Evolutionary conservation across 768 basidiomycete genomes (phyloP).

Genomic region (Dendrothele bispora): DNA sequence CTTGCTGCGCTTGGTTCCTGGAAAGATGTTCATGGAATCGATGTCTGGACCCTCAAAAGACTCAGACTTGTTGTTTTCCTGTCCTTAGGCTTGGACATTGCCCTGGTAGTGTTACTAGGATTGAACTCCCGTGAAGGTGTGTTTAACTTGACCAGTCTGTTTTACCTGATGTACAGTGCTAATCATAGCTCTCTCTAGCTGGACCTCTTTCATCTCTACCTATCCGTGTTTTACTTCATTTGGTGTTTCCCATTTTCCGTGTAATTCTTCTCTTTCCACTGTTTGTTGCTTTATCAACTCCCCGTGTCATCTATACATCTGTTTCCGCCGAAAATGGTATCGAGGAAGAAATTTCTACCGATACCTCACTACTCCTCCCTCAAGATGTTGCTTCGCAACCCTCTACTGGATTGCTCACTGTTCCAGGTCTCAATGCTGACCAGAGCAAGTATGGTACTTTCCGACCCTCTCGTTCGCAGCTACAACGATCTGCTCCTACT

Average conservation of each 20-base stretch:
- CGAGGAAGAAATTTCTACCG: constrained; percentile 40
- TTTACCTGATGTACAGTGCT: constrained; percentile 8
- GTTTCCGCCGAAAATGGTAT: constrained; percentile 40
- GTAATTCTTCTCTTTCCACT: constrained; percentile 61
- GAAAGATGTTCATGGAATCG: constrained; percentile 72
- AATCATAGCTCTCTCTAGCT: constrained; percentile 14
- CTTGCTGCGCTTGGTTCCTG: constrained; percentile 75
- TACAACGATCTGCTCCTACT: constrained; percentile 52
- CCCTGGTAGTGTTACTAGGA: constrained; percentile 56
- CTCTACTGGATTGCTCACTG: constrained; percentile 53
- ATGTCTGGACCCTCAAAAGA: constrained; percentile 64
- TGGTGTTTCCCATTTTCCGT: constrained; percentile 63
- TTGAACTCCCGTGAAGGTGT: constrained; percentile 35
- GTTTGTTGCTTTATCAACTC: constrained; percentile 59
- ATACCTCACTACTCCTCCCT: constrained; percentile 56
- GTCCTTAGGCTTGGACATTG: constrained; percentile 60
- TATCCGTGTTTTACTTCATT: constrained; percentile 35
- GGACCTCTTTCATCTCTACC: constrained; percentile 14
- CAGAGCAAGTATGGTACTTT: constrained; percentile 78
- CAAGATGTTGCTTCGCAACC: constrained; percentile 42
- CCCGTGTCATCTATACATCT: constrained; percentile 64
- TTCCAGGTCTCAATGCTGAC: constrained; percentile 38
- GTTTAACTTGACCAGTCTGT: constrained; percentile 14
- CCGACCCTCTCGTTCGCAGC: constrained; percentile 45
- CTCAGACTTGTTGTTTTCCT: constrained; percentile 54